A percentile compares a stretch with the other conserved stretches of the same genome.
These are phyloP conservation scores for Lagenaria siceraria DNA, from an alignment of 306 rosid genomes.

Conservation along the genomic window DNA sequence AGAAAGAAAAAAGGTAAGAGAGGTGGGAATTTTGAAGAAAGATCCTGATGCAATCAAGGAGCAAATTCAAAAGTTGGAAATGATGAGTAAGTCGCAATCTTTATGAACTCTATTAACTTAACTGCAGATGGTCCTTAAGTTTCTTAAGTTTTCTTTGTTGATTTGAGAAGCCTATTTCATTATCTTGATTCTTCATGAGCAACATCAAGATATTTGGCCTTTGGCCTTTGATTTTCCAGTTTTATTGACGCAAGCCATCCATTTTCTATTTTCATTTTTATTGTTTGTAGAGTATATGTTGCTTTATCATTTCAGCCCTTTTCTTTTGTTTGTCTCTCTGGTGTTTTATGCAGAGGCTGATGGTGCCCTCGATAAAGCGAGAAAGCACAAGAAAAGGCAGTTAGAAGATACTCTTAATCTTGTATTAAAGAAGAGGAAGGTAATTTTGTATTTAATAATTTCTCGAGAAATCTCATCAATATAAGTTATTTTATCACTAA, in stretches of 20 bases:
- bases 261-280: not conserved
- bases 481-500: not conserved
- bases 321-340: conserved; percentile 8
- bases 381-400: conserved; percentile 97
- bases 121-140: not conserved
- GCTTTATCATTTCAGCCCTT: not conserved
- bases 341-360: conserved; percentile 72
- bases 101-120: not conserved
- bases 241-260: not conserved
- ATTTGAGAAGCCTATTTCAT: not conserved
- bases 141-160: not conserved
- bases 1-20: conserved; percentile 98
- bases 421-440: conserved; percentile 89
- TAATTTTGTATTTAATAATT: conserved; percentile 12
- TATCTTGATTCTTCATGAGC: not conserved
- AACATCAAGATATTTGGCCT: not conserved
- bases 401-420: conserved; percentile 87
- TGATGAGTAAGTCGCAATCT: conserved; percentile 58
- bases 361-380: conserved; percentile 97
- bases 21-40: conserved; percentile 97
- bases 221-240: not conserved
- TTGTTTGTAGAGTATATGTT: not conserved
- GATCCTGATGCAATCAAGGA: conserved; percentile 97
- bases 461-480: not conserved
- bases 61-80: conserved; percentile 59